Conservation (phyloP, 2,329 filamentous ascomycete genomes). For the Cercospora citrullina region DNA sequence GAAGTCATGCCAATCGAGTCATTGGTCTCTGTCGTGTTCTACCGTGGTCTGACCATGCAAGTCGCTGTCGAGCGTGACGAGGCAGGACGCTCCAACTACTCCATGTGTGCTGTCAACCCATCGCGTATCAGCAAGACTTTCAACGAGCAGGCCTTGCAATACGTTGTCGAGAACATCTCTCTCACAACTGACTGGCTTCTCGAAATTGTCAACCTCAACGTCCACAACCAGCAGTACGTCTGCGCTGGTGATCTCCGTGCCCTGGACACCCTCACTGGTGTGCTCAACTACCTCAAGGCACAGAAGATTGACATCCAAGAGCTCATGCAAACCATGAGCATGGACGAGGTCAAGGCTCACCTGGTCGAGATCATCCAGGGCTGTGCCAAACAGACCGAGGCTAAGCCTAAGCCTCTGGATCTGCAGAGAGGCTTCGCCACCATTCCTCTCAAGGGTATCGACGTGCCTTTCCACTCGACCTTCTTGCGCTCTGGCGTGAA, state of each 20-base stretch:
- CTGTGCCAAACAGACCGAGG: constrained; percentile 80
- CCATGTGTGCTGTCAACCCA: constrained; percentile 98
- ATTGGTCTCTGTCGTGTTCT: constrained; percentile 97
- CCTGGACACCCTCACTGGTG: constrained; percentile 67
- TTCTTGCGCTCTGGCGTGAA: constrained; percentile 98
- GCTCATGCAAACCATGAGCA: constrained; percentile 78
- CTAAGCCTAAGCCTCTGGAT: constrained; percentile 84
- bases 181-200: constrained; percentile 93
- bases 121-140: constrained; percentile 98
- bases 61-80: constrained; percentile 97
- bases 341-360: constrained; percentile 89
- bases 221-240: constrained; percentile 70
- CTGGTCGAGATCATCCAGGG: constrained; percentile 88
- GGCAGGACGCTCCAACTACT: constrained; percentile 92
- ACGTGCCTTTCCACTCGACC: constrained; percentile 98
- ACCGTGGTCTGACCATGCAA: constrained; percentile 98
- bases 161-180: constrained; percentile 91
- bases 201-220: constrained; percentile 96
- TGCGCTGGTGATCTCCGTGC: constrained; percentile 66
- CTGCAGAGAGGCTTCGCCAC: constrained; percentile 95
- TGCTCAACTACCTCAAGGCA: constrained; percentile 92
- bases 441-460: constrained; percentile 94
- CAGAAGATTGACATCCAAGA: constrained; percentile 97
- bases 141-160: constrained; percentile 95
- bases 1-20: constrained; percentile 99